Conservation (phyloP, 805 yeast genomes). For the Cyberlindnera americana region DNA sequence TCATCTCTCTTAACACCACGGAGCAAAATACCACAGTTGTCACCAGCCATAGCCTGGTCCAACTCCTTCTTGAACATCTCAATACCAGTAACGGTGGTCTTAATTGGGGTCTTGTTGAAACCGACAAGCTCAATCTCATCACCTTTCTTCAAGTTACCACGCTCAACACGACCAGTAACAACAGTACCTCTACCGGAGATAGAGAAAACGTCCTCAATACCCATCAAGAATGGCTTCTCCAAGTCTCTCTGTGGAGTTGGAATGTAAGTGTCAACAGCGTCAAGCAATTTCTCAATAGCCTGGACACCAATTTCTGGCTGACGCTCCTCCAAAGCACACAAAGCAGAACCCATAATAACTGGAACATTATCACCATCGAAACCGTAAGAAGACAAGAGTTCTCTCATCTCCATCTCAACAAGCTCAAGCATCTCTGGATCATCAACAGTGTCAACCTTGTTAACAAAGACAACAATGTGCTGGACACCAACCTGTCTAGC, state of each 20-base stretch:
- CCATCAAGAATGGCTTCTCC: conserved; percentile 95
- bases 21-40: conserved; percentile 94
- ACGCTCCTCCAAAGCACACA: conserved; percentile 88
- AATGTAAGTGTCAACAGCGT: conserved; percentile 88
- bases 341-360: conserved; percentile 97
- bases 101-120: conserved; percentile 76
- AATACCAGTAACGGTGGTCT: conserved; percentile 95
- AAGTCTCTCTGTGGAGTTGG: conserved; percentile 97
- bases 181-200: conserved; percentile 99
- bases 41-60: conserved; percentile 98
- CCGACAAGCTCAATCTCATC: conserved; percentile 98
- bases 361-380: conserved; percentile 99
- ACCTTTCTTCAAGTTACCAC: conserved; percentile 96
- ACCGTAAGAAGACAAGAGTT: conserved; percentile 83
- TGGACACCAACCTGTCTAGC: conserved; percentile 99
- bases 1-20: conserved; percentile 99
- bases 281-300: conserved; percentile 78
- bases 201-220: conserved; percentile 95
- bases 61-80: conserved; percentile 99
- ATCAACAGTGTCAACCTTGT: conserved; percentile 96
- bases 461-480: conserved; percentile 93
- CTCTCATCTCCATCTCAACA: conserved; percentile 99
- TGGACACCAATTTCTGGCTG: conserved; percentile 89
- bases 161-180: conserved; percentile 98
- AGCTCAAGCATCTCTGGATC: conserved; percentile 99